These are phyloP conservation scores for Chaetomium olivaceum DNA, from an alignment of 2,329 filamentous ascomycete genomes.

Conservation along the genomic window DNA sequence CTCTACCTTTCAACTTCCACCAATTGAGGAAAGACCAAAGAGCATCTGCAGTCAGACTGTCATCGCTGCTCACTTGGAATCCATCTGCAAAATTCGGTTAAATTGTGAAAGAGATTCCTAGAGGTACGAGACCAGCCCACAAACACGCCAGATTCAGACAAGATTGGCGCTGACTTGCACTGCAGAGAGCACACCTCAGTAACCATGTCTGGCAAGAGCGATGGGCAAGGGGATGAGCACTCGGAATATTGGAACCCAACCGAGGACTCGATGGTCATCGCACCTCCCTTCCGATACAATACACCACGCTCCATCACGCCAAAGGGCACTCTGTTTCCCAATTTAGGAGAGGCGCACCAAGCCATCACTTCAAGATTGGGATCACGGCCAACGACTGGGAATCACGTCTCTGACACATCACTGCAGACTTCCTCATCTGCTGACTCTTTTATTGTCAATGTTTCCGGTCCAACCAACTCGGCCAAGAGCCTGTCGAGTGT, in stretches of 20 bases:
- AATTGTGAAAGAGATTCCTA: not conserved
- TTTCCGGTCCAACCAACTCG: constrained; percentile 5
- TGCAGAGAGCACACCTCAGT: not conserved
- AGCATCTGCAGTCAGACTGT: too few species aligned
- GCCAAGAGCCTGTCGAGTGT: constrained; percentile 7
- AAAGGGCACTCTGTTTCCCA: constrained; percentile 41
- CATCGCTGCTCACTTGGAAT: too few species aligned
- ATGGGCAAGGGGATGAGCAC: not conserved
- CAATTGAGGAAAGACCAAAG: not conserved
- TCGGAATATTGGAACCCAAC: constrained; percentile 28
- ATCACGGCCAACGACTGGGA: constrained; percentile 16
- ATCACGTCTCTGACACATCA: constrained; percentile 4
- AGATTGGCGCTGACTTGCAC: not conserved
- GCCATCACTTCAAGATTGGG: constrained; percentile 40
- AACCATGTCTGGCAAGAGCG: constrained; percentile 14
- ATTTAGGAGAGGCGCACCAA: constrained; percentile 43
- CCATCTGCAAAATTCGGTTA: not conserved
- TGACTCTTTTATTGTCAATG: constrained; percentile 15
- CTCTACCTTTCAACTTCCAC: not conserved
- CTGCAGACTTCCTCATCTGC: constrained; percentile 7
- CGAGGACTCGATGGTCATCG: constrained; percentile 22
- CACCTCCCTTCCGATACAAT: not conserved
- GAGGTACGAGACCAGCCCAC: not conserved
- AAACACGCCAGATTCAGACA: not conserved
- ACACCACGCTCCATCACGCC: constrained; percentile 31